Evolutionary conservation across 139 green algal genomes (phyloP).

Genomic region (Desmodesmus armatus): DNA sequence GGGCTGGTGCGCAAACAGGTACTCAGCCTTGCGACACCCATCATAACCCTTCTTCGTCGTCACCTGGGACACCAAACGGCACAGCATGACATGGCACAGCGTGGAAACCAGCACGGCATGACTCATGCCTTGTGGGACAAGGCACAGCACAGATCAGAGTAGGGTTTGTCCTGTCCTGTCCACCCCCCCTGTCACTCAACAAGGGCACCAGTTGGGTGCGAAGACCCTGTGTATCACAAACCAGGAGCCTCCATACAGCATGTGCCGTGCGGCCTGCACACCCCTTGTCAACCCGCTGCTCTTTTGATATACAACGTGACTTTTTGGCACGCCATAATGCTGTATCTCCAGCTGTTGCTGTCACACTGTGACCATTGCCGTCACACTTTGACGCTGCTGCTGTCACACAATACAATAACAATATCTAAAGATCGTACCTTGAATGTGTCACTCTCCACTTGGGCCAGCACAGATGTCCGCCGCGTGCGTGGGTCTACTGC

Average conservation of each 20-base stretch:
- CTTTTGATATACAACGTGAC: no score
- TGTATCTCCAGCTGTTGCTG: no score
- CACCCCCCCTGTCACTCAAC: no score
- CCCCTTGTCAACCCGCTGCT: no score
- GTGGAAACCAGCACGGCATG: not conserved
- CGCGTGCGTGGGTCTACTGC: not conserved
- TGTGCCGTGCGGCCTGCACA: no score
- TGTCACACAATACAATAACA: not conserved
- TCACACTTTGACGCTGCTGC: no score
- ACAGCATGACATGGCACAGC: not conserved
- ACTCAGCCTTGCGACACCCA: constrained; percentile 49
- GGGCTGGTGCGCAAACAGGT: constrained; percentile 33
- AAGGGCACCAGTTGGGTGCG: no score
- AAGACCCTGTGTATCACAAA: no score
- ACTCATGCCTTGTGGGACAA: not conserved
- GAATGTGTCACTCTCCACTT: constrained; percentile 47
- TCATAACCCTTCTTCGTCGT: constrained; percentile 53
- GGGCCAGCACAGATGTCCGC: not conserved
- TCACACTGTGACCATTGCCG: no score
- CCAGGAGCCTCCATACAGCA: no score
- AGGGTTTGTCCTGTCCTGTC: not conserved
- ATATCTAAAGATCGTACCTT: constrained; percentile 21
- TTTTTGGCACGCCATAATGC: no score
- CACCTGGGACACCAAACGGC: not conserved
- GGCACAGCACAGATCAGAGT: not conserved